Conservation (phyloP, 1,284 basidiomycete genomes). For the Apiotrichum mycotoxinovorans region DNA sequence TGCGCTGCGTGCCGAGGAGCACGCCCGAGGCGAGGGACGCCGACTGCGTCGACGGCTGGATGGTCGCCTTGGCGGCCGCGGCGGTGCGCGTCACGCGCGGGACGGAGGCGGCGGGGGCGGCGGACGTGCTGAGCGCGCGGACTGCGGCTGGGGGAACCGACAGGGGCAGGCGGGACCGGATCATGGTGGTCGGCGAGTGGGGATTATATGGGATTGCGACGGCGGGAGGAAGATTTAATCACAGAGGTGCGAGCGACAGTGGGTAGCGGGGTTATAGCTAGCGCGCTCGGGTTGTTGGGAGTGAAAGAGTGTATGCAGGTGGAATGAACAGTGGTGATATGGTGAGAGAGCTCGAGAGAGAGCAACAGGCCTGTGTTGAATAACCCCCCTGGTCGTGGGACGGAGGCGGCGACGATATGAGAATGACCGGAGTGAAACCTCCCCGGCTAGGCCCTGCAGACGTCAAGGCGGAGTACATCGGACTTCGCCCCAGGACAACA, state of each 20-base stretch:
- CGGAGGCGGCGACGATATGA: background rate
- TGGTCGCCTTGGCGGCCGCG: conserved; percentile 14
- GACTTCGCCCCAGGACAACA: too few relatives aligned
- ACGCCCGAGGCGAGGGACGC: conserved; percentile 61
- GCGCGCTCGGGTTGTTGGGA: too few relatives aligned
- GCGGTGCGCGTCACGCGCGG: conserved; percentile 18
- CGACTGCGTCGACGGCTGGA: conserved; percentile 21
- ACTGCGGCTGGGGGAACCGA: conserved; percentile 8
- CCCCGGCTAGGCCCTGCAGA: too few relatives aligned
- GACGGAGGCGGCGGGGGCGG: conserved; percentile 2
- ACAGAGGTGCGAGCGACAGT: background rate
- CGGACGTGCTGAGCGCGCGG: conserved; percentile 6
- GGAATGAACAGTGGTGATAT: too few relatives aligned
- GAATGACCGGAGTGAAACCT: background rate
- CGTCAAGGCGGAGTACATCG: too few relatives aligned
- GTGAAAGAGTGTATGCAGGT: too few relatives aligned
- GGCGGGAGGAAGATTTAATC: background rate
- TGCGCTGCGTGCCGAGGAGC: conserved; percentile 62
- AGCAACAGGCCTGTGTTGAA: too few relatives aligned
- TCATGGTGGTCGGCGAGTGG: conserved; percentile 31
- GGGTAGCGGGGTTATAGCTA: too few relatives aligned
- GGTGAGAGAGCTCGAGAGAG: too few relatives aligned
- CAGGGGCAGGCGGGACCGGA: conserved; percentile 42
- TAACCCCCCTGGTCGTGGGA: background rate
- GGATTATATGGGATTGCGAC: conserved; percentile 8